These are phyloP conservation scores for Chytriomyces hyalinus DNA, from an alignment of 192 early-diverging fungal genomes.

Conservation along the genomic window DNA sequence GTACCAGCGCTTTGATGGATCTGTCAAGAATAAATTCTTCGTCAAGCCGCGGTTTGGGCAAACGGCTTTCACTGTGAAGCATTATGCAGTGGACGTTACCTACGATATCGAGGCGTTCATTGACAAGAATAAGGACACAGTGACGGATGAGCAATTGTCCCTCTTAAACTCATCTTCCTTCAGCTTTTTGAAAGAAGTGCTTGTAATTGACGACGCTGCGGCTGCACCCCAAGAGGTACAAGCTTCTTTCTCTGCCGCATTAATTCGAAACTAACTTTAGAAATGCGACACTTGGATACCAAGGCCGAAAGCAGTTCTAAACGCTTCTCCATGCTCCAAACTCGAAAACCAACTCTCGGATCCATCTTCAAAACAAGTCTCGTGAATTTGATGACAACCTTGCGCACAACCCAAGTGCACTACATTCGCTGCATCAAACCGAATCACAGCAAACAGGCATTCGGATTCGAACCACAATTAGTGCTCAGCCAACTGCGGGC, in stretches of 20 bases:
- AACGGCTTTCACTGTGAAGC: conserved; percentile 87
- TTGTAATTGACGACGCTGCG: conserved; percentile 64
- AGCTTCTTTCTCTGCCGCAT: conserved; percentile 10
- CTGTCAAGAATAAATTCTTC: conserved; percentile 75
- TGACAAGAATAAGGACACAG: conserved; percentile 99
- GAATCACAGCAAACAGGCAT: conserved; percentile 91
- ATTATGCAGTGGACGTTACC: conserved; percentile 96
- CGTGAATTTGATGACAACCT: conserved; percentile 93
- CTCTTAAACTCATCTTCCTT: conserved; percentile 78
- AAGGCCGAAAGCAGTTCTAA: conserved; percentile 32
- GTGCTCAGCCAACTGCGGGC: conserved; percentile 93
- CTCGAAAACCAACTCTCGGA: conserved; percentile 89
- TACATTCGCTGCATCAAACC: conserved; percentile 99
- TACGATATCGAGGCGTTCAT: conserved; percentile 95
- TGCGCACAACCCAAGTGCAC: conserved; percentile 88
- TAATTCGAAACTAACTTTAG: neutral
- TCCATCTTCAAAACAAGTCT: conserved; percentile 95
- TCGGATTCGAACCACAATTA: conserved; percentile 93
- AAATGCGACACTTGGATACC: neutral
- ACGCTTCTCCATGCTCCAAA: conserved; percentile 55
- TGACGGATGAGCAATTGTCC: conserved; percentile 87
- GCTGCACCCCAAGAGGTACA: conserved; percentile 28
- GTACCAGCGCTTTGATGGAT: conserved; percentile 76
- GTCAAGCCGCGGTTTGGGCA: conserved; percentile 91
- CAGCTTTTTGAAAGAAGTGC: conserved; percentile 81